Evolutionary conservation across 2,329 filamentous ascomycete genomes (phyloP).

Genomic region (Dryadomyces quercivorus): DNA sequence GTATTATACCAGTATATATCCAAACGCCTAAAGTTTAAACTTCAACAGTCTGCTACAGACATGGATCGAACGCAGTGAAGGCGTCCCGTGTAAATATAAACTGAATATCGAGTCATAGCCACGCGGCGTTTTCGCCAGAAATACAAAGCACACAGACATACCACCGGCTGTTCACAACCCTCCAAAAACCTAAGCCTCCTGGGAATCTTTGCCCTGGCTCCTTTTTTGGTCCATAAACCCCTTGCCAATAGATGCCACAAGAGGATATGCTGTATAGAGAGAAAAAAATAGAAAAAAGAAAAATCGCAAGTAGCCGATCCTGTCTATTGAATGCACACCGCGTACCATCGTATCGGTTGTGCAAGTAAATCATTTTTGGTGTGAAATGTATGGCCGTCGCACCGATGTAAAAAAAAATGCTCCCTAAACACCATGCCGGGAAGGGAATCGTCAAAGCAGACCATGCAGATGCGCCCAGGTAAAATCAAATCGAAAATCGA

Average conservation of each 20-base stretch:
- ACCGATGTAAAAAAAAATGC: not conserved
- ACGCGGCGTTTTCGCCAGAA: too few species aligned
- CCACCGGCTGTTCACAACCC: not conserved
- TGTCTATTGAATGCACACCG: not conserved
- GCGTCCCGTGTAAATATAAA: too few species aligned
- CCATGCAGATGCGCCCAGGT: not conserved
- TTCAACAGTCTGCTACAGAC: too few species aligned
- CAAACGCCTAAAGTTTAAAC: too few species aligned
- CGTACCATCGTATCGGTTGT: not conserved
- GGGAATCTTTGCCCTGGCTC: not conserved
- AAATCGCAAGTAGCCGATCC: not conserved
- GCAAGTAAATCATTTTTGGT: not conserved
- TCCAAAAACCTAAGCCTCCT: not conserved
- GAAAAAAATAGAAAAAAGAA: not conserved
- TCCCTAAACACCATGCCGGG: constrained; percentile 2
- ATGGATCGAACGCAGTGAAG: too few species aligned
- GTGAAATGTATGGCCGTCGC: not conserved
- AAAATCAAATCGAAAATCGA: not conserved
- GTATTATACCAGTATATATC: too few species aligned
- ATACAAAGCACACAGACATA: too few species aligned
- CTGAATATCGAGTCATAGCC: too few species aligned
- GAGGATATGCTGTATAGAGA: not conserved
- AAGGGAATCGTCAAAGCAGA: not conserved
- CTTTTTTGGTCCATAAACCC: not conserved
- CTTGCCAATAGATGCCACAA: not conserved